These are phyloP conservation scores for Colletotrichum paranaense DNA, from an alignment of 2,329 filamentous ascomycete genomes.

Conservation along the genomic window DNA sequence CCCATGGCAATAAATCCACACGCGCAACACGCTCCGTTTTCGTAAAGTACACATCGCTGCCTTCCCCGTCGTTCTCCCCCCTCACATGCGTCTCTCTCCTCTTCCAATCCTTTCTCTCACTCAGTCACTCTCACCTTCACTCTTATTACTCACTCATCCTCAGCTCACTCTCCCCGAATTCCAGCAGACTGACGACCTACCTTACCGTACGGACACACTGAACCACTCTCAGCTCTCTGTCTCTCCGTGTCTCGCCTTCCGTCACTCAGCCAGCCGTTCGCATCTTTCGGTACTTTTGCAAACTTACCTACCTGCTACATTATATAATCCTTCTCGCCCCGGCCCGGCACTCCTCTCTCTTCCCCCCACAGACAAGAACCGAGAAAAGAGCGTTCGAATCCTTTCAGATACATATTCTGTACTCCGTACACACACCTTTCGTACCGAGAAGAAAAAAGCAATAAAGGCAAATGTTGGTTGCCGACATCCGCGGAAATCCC, in stretches of 20 bases:
- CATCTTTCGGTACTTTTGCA: neutral
- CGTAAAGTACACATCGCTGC: neutral
- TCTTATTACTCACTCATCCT: neutral
- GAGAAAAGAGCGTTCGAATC: neutral
- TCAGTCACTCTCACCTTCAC: neutral
- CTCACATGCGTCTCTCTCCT: neutral
- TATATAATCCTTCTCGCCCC: neutral
- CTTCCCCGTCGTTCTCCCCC: neutral
- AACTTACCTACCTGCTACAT: too few species aligned
- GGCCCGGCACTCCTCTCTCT: neutral
- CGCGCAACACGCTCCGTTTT: neutral
- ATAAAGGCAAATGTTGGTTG: slow-evolving; percentile 22
- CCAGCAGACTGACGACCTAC: neutral
- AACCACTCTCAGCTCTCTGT: neutral
- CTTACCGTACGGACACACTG: neutral
- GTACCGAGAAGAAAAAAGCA: neutral
- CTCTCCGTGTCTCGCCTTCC: neutral
- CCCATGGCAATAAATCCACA: neutral
- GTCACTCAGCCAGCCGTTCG: neutral
- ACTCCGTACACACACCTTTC: neutral
- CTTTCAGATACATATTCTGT: neutral
- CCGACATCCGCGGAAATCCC: slow-evolving; percentile 16
- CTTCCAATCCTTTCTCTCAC: neutral
- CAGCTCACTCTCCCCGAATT: neutral
- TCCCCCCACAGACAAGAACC: neutral